Percentiles rank a stretch among this genome's conserved stretches.
Evolutionary conservation across 2,329 filamentous ascomycete species (phyloP).

Genomic region (Claviceps sp.): DNA sequence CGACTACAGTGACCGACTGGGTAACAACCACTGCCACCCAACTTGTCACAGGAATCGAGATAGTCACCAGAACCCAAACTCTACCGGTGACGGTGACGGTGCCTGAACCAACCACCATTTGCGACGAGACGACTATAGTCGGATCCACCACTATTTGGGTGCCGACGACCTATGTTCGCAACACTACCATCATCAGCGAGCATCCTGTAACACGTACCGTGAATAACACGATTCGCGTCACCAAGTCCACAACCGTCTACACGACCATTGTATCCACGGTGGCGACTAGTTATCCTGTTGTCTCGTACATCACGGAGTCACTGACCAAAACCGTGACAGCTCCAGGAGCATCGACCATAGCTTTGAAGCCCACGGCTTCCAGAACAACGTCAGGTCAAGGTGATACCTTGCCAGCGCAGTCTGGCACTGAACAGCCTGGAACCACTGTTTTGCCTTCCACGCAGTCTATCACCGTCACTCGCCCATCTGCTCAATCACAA

Average conservation of each 20-base stretch:
- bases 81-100: constrained; percentile 3
- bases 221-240: constrained; percentile 7
- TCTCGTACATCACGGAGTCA: constrained; percentile 5
- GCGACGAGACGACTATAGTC: constrained; percentile 4
- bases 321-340: constrained; percentile 4
- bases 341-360: constrained; percentile 5
- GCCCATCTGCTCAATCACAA: constrained; percentile 11
- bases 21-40: constrained; percentile 10
- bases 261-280: constrained; percentile 7
- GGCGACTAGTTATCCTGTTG: constrained; percentile 8
- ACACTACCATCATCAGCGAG: constrained; percentile 5
- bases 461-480: constrained; percentile 13
- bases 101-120: constrained; percentile 5
- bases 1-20: constrained; percentile 11
- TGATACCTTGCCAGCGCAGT: constrained; percentile 7
- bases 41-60: constrained; percentile 6
- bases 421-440: constrained; percentile 1
- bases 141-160: constrained; percentile 8
- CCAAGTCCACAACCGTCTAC: constrained; percentile 6
- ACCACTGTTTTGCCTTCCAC: constrained; percentile 14
- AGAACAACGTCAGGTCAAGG: constrained; percentile 1
- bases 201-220: constrained; percentile 9
- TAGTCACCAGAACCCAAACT: constrained; percentile 7
- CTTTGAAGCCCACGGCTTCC: constrained; percentile 5
- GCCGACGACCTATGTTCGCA: constrained; percentile 7